Evolutionary conservation across 768 basidiomycete genomes (phyloP), one percentile per base, ranked within the genome.

Genomic region (Galerina marginata): DNA sequence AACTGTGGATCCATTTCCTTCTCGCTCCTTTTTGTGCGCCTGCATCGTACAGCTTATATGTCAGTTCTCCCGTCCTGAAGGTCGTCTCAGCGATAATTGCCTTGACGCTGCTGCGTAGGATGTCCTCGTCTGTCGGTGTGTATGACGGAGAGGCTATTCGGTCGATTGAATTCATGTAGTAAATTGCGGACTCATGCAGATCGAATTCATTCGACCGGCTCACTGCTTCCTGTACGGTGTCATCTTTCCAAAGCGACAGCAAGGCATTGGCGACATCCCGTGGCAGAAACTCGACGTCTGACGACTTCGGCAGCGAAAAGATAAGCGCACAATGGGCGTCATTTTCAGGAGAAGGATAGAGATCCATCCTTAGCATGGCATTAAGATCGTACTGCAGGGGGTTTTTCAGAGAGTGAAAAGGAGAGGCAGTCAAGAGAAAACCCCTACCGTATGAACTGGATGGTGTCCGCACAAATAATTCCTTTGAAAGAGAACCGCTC

Each of bases 1-100:
- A 96, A 76, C 92, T 95, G 75, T 95, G 93, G 26, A 95, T 95
- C 93, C 94, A 96, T 77, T 96, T 96, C 76, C 93, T 95, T 54
- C 93, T 85, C 74, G 96, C 93, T 58, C 86, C 88, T 56, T 93
- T 79, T 75, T 95, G 94, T 1, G 93, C 93, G 59, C 93, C 92
- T 54, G 95, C 92, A 74, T 96, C 93, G 74, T 95, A 94, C 26
- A 98, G 75, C 71, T 90, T 92, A 79, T 97, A 98, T 16, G 92
- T 95, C 58, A 97, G 79, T 69, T 97, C 93, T 58, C 95, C 95
- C 39, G 97, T 92, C 75, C 90, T 89, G 83, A 99, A 98, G 47
- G 89, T 93, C 16, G 96, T 97, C 79, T 98, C 96, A 0, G 94
- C 96, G 71, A 99, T 97, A 61, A 96, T 98, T 0, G 96, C 97